phyloP scores from a whole-genome alignment of 1,284 basidiomycete species.

The Phlebopus sp. region DNA sequence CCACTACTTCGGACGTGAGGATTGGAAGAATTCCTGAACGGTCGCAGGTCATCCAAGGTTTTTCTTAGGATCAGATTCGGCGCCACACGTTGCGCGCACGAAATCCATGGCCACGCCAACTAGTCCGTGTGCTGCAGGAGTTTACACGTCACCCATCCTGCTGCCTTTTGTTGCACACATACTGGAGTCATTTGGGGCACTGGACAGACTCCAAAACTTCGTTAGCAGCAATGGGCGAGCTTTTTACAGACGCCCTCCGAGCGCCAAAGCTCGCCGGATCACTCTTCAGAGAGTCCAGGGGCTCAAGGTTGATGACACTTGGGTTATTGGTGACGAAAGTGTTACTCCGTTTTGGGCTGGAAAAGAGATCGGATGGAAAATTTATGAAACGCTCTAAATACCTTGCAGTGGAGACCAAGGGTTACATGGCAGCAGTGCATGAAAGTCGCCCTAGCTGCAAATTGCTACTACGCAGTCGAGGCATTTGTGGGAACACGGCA shows the following conservation, averaged over 20 bases:
- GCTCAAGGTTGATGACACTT: constrained; percentile 53
- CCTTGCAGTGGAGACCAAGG: not conserved
- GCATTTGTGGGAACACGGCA: too few relatives aligned
- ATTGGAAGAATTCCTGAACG: not conserved
- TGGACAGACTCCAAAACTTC: constrained; percentile 79
- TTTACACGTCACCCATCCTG: constrained; percentile 89
- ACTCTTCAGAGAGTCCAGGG: constrained; percentile 33
- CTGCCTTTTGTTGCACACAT: constrained; percentile 86
- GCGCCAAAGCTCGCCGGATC: constrained; percentile 21
- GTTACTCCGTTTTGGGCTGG: constrained; percentile 95
- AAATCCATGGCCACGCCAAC: constrained; percentile 77
- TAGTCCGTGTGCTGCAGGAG: constrained; percentile 86
- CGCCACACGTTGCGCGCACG: constrained; percentile 82
- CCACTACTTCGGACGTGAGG: not conserved
- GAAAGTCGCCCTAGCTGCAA: too few relatives aligned
- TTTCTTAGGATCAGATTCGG: constrained; percentile 97
- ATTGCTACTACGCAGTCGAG: too few relatives aligned
- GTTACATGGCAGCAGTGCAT: not conserved
- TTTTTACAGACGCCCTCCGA: constrained; percentile 64
- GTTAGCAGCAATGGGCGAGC: constrained; percentile 73
- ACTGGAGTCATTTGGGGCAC: constrained; percentile 82
- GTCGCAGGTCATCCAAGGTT: constrained; percentile 85
- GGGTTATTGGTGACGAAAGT: constrained; percentile 49
- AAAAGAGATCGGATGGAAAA: constrained; percentile 79
- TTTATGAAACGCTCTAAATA: constrained; percentile 37